These are phyloP conservation scores for Ascoidea tarda DNA, from an alignment of 805 yeast genomes.

Conservation along the genomic window DNA sequence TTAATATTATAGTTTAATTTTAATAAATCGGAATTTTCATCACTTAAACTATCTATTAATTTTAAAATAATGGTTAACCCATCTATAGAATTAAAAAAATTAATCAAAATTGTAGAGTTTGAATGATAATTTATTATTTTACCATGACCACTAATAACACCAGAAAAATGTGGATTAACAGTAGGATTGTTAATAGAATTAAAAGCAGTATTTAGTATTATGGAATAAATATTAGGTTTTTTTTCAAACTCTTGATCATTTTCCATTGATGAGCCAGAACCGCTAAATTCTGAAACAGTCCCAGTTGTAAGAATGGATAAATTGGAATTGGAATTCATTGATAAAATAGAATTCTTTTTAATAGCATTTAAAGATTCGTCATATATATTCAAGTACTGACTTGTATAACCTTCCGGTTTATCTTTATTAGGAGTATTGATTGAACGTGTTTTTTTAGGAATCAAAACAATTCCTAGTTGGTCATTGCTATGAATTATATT, in stretches of 20 bases:
- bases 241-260: background rate
- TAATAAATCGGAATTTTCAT: slow-evolving; percentile 14
- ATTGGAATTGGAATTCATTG: background rate
- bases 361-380: too few species aligned
- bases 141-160: background rate
- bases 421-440: too few species aligned
- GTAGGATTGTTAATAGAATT: slow-evolving; percentile 6
- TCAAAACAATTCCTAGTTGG: background rate
- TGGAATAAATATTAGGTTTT: background rate
- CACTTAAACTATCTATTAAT: slow-evolving; percentile 21
- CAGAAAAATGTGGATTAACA: slow-evolving; percentile 5
- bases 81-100: slow-evolving; percentile 24
- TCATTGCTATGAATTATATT: background rate
- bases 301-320: background rate
- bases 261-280: background rate
- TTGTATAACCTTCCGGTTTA: too few species aligned
- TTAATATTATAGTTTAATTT: background rate
- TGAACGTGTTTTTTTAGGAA: background rate
- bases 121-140: slow-evolving; percentile 3
- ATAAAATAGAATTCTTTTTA: background rate
- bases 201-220: slow-evolving; percentile 8
- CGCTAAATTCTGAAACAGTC: background rate
- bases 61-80: slow-evolving; percentile 34
- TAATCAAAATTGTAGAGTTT: slow-evolving; percentile 1
- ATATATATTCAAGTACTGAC: too few species aligned